These are phyloP conservation scores for Lagerstroemia speciosa DNA, from an alignment of 345 rosid species.

Conservation along the genomic window DNA sequence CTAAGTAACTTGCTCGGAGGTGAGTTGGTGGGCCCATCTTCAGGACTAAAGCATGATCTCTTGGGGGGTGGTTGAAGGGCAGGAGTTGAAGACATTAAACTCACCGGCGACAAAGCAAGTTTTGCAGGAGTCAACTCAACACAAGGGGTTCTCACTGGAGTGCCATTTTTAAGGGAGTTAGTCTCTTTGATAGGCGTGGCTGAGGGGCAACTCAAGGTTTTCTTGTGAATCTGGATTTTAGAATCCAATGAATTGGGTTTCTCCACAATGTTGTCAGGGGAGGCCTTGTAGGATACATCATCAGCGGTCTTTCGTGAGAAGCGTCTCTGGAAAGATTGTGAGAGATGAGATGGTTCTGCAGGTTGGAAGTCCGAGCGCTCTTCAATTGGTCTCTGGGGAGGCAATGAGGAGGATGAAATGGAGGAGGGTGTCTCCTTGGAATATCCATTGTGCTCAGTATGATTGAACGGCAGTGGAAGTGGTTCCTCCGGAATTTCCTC, in stretches of 20 bases:
- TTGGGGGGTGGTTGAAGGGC: slow-evolving; percentile 23
- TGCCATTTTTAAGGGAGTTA: slow-evolving; percentile 2
- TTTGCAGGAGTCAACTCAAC: slow-evolving; percentile 54
- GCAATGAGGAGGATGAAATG: slow-evolving; percentile 15
- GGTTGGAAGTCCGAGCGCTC: slow-evolving; percentile 18
- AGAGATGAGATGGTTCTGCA: slow-evolving; percentile 33
- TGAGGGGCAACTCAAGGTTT: slow-evolving; percentile 8
- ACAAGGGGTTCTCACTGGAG: slow-evolving; percentile 21
- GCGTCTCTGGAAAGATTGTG: slow-evolving; percentile 30
- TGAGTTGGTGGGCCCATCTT: slow-evolving; percentile 28
- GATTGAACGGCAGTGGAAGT: slow-evolving; percentile 66
- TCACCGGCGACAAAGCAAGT: slow-evolving; percentile 45
- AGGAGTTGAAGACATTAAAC: slow-evolving; percentile 40
- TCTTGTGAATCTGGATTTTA: background rate
- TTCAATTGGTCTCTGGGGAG: slow-evolving; percentile 9
- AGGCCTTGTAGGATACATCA: background rate
- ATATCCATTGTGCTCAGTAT: slow-evolving; percentile 12
- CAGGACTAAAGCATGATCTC: slow-evolving; percentile 49
- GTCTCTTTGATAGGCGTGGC: slow-evolving; percentile 38
- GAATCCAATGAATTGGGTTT: slow-evolving; percentile 12
- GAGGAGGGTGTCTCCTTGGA: slow-evolving; percentile 3
- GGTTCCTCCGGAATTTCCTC: slow-evolving; percentile 67
- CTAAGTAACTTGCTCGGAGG: slow-evolving; percentile 45
- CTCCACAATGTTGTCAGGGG: slow-evolving; percentile 12
- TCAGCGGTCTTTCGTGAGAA: slow-evolving; percentile 25